Evolutionary conservation across 1,284 basidiomycete species (phyloP).

Genomic region (Cystobasidiaceae sp.): DNA sequence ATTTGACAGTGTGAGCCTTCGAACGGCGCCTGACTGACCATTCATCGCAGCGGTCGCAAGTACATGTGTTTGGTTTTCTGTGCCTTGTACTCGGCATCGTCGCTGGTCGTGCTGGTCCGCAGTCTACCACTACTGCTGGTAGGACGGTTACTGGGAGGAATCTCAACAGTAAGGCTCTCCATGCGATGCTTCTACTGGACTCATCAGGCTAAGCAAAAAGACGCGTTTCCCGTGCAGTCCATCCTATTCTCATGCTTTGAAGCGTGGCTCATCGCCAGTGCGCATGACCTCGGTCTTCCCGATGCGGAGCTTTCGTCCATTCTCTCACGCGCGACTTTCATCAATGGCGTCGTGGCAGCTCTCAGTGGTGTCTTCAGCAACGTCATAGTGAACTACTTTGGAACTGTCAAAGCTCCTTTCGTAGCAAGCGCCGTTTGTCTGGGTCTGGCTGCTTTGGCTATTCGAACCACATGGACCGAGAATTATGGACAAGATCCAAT

Average conservation of each 20-base stretch:
- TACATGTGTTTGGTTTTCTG: slow-evolving; percentile 63
- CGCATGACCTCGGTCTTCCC: slow-evolving; percentile 54
- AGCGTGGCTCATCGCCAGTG: slow-evolving; percentile 63
- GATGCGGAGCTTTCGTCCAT: slow-evolving; percentile 61
- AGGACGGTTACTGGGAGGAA: slow-evolving; percentile 61
- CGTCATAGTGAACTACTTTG: slow-evolving; percentile 54
- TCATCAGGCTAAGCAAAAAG: not conserved
- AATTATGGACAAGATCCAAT: slow-evolving; percentile 54
- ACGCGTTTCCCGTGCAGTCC: slow-evolving; percentile 44
- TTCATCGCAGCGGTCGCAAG: slow-evolving; percentile 56
- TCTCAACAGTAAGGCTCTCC: slow-evolving; percentile 52
- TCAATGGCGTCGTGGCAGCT: slow-evolving; percentile 66
- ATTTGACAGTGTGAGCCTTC: not conserved
- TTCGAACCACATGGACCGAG: slow-evolving; percentile 59
- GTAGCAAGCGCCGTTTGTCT: slow-evolving; percentile 58
- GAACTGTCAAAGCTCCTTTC: slow-evolving; percentile 59
- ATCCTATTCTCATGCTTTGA: slow-evolving; percentile 70
- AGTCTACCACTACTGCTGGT: slow-evolving; percentile 57
- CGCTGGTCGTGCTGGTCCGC: slow-evolving; percentile 56
- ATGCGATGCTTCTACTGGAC: not conserved
- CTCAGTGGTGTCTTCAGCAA: slow-evolving; percentile 62
- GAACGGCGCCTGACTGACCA: not conserved
- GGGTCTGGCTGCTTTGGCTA: slow-evolving; percentile 56
- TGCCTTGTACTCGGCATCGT: slow-evolving; percentile 58
- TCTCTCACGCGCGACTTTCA: slow-evolving; percentile 63